Conservation (phyloP, 768 basidiomycete genomes). For the Bullera alba region DNA sequence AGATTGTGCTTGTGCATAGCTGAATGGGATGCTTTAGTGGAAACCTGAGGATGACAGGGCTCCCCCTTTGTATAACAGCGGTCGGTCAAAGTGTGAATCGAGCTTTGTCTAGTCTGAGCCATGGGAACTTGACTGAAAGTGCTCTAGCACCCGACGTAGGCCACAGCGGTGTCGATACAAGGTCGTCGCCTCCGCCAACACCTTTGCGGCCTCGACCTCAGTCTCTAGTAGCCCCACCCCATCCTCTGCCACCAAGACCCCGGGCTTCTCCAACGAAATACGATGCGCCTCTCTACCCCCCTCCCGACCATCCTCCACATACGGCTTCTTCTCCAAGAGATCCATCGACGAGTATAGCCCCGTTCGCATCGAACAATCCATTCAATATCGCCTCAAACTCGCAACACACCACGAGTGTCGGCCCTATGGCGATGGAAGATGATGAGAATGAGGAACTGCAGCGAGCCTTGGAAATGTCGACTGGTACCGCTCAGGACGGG, state of each 20-base stretch:
- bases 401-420: not conserved
- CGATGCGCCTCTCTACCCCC: too few species aligned
- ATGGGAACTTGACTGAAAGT: too few species aligned
- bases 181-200: not conserved
- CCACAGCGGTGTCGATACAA: not conserved
- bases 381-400: conserved; percentile 1
- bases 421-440: conserved; percentile 1
- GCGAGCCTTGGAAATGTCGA: conserved; percentile 17
- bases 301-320: too few species aligned
- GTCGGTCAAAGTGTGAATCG: not conserved
- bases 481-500: not conserved
- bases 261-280: too few species aligned
- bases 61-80: not conserved
- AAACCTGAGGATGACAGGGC: not conserved
- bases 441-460: conserved; percentile 29
- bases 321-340: too few species aligned
- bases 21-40: not conserved
- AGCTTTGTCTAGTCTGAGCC: too few species aligned
- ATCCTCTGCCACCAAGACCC: too few species aligned
- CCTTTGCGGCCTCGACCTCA: too few species aligned
- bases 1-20: not conserved
- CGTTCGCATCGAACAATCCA: conserved; percentile 12
- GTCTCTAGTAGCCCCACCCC: too few species aligned
- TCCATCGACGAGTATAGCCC: too few species aligned
- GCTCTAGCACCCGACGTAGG: too few species aligned